These are phyloP conservation scores for Alternaria solani DNA, from an alignment of 2,329 filamentous ascomycete genomes.

Conservation along the genomic window DNA sequence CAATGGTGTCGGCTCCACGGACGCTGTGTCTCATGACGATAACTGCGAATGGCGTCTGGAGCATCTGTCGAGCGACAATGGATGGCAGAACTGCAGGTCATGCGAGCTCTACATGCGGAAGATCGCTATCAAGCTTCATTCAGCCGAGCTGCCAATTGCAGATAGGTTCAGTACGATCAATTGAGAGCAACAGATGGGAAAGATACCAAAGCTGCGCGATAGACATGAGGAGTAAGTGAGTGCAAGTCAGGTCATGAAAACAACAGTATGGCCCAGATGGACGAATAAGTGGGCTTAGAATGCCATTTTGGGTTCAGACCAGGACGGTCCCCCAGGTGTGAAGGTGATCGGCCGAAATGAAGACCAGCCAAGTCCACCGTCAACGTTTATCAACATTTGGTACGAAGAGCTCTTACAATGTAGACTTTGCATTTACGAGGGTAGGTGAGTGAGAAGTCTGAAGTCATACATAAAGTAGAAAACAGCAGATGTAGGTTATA, in stretches of 20 bases:
- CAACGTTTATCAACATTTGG: too few relatives aligned
- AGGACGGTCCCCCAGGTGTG: not conserved
- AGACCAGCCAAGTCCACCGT: too few relatives aligned
- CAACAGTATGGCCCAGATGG: conserved; percentile 46
- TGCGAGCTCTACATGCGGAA: conserved; percentile 7
- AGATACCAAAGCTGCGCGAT: conserved; percentile 60
- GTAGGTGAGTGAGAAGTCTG: too few relatives aligned
- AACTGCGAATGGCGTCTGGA: conserved; percentile 1
- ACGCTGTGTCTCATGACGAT: not conserved
- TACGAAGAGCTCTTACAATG: too few relatives aligned
- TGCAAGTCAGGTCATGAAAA: conserved; percentile 43
- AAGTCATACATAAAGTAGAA: too few relatives aligned
- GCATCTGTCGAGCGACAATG: conserved; percentile 1
- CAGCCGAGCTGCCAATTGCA: not conserved
- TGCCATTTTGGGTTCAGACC: not conserved
- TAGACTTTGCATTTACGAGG: too few relatives aligned
- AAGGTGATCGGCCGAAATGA: too few relatives aligned
- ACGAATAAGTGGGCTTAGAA: conserved; percentile 56
- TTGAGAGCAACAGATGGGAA: not conserved
- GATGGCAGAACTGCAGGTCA: conserved; percentile 4
- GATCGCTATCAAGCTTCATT: conserved; percentile 1
- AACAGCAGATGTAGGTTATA: too few relatives aligned
- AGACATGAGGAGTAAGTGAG: conserved; percentile 42
- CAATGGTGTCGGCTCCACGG: not conserved
- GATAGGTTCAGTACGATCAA: not conserved